These are phyloP conservation scores for Trebouxia sp. DNA, from an alignment of 139 green algal species.

Conservation along the genomic window DNA sequence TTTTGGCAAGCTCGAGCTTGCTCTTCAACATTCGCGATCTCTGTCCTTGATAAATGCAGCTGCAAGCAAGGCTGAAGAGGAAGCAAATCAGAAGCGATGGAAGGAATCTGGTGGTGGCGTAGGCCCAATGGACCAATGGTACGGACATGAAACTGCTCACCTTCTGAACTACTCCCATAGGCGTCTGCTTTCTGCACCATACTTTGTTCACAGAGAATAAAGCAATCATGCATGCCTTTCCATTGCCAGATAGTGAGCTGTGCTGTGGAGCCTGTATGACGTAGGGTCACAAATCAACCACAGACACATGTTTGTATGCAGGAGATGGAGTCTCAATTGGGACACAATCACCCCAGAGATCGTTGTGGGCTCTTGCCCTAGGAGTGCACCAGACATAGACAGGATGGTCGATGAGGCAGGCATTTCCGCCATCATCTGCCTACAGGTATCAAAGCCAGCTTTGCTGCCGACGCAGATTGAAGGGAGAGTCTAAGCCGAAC, in stretches of 20 bases:
- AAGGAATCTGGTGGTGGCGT: slow-evolving; percentile 43
- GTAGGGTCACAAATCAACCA: too few relatives aligned
- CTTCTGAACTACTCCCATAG: not conserved
- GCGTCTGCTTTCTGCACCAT: too few relatives aligned
- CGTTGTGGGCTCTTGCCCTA: slow-evolving; percentile 51
- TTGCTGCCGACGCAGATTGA: too few relatives aligned
- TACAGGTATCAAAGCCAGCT: slow-evolving; percentile 19
- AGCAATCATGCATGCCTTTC: too few relatives aligned
- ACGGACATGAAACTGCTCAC: too few relatives aligned
- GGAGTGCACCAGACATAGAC: slow-evolving; percentile 43
- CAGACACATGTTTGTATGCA: too few relatives aligned
- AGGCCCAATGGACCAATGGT: slow-evolving; percentile 48
- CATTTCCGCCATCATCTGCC: slow-evolving; percentile 4
- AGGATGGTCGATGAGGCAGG: slow-evolving; percentile 21
- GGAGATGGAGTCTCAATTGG: slow-evolving; percentile 64
- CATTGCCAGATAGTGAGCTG: too few relatives aligned
- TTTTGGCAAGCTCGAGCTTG: too few relatives aligned
- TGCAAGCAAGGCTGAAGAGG: slow-evolving; percentile 36
- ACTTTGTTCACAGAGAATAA: too few relatives aligned
- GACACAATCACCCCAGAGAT: slow-evolving; percentile 46
- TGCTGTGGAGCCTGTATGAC: too few relatives aligned
- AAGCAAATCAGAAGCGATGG: slow-evolving; percentile 52
- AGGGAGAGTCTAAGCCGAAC: slow-evolving; percentile 49
- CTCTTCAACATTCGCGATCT: too few relatives aligned
- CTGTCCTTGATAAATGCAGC: not conserved